phyloP scores from a whole-genome alignment of 306 rosid genomes.

The Canavalia ensiformis region DNA sequence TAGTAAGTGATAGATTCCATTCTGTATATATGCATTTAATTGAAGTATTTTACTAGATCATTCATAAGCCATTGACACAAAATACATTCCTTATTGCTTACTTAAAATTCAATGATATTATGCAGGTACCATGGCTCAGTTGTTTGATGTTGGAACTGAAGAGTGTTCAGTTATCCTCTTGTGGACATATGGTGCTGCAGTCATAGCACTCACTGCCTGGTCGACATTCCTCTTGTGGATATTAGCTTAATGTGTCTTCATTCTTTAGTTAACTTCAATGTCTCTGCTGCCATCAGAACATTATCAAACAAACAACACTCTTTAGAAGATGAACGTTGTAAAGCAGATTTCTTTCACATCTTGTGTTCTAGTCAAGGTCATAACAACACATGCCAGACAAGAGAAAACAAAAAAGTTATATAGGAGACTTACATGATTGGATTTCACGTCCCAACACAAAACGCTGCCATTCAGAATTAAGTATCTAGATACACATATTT shows the following conservation, averaged over 20 bases:
- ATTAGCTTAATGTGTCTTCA: slow-evolving; percentile 52
- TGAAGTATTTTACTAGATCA: slow-evolving; percentile 14
- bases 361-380: not conserved
- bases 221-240: slow-evolving; percentile 76
- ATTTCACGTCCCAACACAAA: not conserved
- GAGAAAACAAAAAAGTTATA: not conserved
- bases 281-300: not conserved
- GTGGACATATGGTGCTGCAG: slow-evolving; percentile 83
- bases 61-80: not conserved
- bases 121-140: slow-evolving; percentile 87
- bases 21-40: not conserved
- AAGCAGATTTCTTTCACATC: not conserved
- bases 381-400: not conserved
- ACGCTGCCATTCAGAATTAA: slow-evolving; percentile 11
- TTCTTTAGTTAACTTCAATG: not conserved
- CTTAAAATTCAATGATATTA: slow-evolving; percentile 8
- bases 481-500: not conserved
- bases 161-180: slow-evolving; percentile 86
- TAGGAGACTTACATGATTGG: not conserved
- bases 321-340: not conserved
- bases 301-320: not conserved
- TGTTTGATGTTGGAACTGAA: slow-evolving; percentile 86
- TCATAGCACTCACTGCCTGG: slow-evolving; percentile 82
- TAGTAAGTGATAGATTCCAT: slow-evolving; percentile 55
- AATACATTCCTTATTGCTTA: not conserved